Evolutionary conservation across 208 protist genomes (phyloP), one percentile per base, ranked within the genome.

Genomic region (Porcisia hertigi): DNA sequence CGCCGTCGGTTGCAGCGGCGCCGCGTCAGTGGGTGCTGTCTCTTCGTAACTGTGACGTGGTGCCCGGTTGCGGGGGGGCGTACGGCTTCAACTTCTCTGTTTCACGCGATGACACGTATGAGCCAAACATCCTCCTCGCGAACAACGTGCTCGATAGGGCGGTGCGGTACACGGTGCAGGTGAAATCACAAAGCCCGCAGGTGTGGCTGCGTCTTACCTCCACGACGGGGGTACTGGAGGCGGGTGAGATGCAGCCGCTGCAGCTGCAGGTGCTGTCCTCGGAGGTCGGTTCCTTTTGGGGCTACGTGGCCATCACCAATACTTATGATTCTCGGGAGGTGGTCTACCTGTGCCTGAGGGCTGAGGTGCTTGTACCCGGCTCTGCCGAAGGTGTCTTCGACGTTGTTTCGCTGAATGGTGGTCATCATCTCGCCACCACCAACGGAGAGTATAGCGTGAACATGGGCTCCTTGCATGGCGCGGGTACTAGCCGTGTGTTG

Each of bases 351-450:
- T 84, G 85, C 57, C 74, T 97, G 34, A 88, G 80, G n/a, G 91
- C 90, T 3, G 91, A 97, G 49, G 79, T 96, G 7, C 96, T 93
- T 70, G 73, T 91, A 18, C 82, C 86, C 8, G 87, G 84, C 58
- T 76, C 88, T 9, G 90, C 90, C 6, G 92, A 96, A 66, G 87
- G 83, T 23, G 71, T 97, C 23, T 95, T 96, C 77, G 92, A 97
- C 43, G 85, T 96, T 49, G 62, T 96, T 25, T 71, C 90, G 8
- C 89, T 86, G 58, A 87, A 82, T 73, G 85, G 85, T n/a, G 80
- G 83, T 39, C 74, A 86, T 58, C 77, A 65, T 57, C 77, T 82
- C 66, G 79, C 90, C 63, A 72, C 82, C 36, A 84, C 76, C 12
- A 88, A 80, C 75, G 76, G 82, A 16, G 80, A 85, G 57, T 74